Conservation (phyloP, 768 basidiomycete genomes). For the Mycena haematopus region DNA sequence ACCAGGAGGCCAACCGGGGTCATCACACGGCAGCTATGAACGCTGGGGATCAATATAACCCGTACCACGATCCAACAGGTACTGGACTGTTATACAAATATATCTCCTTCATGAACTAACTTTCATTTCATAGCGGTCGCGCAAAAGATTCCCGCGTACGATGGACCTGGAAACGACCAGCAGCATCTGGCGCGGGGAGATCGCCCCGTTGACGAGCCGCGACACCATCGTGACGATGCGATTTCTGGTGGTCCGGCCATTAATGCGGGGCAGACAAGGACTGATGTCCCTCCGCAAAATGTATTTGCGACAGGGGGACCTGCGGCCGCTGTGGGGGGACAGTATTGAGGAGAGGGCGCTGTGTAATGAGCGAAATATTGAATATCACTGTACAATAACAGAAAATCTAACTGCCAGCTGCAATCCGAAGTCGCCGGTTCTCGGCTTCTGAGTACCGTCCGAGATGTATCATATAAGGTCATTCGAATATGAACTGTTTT, state of each 20-base stretch:
- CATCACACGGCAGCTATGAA: neutral
- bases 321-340: neutral
- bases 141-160: conserved; percentile 21
- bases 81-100: neutral
- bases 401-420: too few species aligned
- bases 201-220: conserved; percentile 14
- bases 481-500: too few species aligned
- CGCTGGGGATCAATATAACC: neutral
- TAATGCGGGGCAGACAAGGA: neutral
- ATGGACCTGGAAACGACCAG: conserved; percentile 20
- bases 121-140: conserved; percentile 2
- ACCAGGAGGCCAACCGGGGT: neutral
- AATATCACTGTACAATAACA: too few species aligned
- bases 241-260: conserved; percentile 3
- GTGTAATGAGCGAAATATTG: neutral
- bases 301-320: neutral
- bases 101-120: neutral
- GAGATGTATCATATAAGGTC: too few species aligned
- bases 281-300: neutral
- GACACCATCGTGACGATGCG: conserved; percentile 26
- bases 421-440: too few species aligned
- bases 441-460: too few species aligned
- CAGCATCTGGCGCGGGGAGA: conserved; percentile 6
- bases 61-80: conserved; percentile 16
- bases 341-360: neutral